Evolutionary conservation across 768 basidiomycete genomes (phyloP), one percentile per base, ranked within the genome.

Genomic region (Tulasnella sp.): DNA sequence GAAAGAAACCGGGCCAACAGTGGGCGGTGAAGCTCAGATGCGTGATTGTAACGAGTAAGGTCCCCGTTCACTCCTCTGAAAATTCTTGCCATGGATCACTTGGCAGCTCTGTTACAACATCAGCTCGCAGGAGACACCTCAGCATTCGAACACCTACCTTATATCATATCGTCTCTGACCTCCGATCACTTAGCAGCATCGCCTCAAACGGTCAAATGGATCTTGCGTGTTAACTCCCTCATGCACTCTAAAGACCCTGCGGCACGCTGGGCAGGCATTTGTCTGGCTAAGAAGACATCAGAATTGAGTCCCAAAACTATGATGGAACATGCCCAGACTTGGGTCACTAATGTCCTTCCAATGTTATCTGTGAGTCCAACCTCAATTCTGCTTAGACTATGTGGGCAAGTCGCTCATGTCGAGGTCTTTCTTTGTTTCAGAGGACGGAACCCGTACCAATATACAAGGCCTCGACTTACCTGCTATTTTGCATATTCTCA

Each of bases 221-320:
- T 76, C 11, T 74, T 78, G n/a, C 78, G 88, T 59, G 73, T 90
- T 62, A 81, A 80, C 63, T 81, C 87, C 2, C 73, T 91, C 53
- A 73, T 91, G 50, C 83, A 85, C 66, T 83, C 89, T 17, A 88
- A 85, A 71, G 81, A 87, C 64, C 67, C 81, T n/a, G 83, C 79
- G 43, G 81, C 80, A 53, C 79, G 85, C 59, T 92, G 89, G 89
- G 82, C 84, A 21, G 89, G 86, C 8, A 73, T 90, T 31, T 85
- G 80, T 64, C 70, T 91, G 49, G 88, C 89, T 1, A 73, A 82
- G 64, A 81, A 80, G 63, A 83, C 83, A 9, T 78, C 83, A 0
- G 63, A 74, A 22, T 68, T 80, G 42, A 87, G 84, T 1, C 80
- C 73, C 66, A 67, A 69, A 10, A 63, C 82, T 7, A 80, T 91